Base-by-base conservation (phyloP, 768 basidiomycete species). In the Lactarius trivialis region DNA sequence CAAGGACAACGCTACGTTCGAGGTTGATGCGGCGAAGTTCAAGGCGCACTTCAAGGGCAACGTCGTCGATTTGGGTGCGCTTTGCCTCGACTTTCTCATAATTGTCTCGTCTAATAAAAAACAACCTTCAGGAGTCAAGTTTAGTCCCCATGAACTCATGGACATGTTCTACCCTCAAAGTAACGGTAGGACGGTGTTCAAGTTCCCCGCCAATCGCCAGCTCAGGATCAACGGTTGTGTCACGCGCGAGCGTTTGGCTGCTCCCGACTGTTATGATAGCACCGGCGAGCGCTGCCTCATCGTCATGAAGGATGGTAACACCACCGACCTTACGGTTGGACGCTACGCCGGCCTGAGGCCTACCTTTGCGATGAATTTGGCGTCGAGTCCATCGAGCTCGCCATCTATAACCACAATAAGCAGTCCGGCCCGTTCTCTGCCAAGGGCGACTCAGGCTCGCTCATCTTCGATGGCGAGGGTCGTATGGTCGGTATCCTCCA, bases 291-390 rank as follows among this genome's bases (percentile, higher is more conserved):
- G 57, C 37, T 71, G 68, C 67, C 60, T 73, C 53, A 60, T 71
- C 24, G 74, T 75, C 60, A 45, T 64, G 24, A 76, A 76, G 56
- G 67, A 72, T 61, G 74, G 76, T 34, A 58, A 56, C 54, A 60
- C 68, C 24, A 74, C 74, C 33, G 67, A 68, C 49, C 61, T 72
- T 64, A 77, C 76, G n/a, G 33, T 77, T 19, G 74, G 76, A 36
- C 68, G 70, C 60, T 70, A 65, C 33, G 64, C 72, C 26, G 72
- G 71, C 30, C 21, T 75, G 33, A 71, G 55, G 69, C 74, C 19
- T 71, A 67, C 63, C n/a, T 66, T 36, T 70, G 66, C 52, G 58
- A 63, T 39, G 67, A 66, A 2, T 15, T 53, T 17, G 51, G 26
- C 12, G 21, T 24, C 51, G 51, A 53, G 58, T 70, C 72, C 51